A percentile compares a stretch with the other conserved stretches of the same genome.
Evolutionary conservation across 371 early-diverging fungal genomes (phyloP).

Genomic region (Sporodiniella umbellata): DNA sequence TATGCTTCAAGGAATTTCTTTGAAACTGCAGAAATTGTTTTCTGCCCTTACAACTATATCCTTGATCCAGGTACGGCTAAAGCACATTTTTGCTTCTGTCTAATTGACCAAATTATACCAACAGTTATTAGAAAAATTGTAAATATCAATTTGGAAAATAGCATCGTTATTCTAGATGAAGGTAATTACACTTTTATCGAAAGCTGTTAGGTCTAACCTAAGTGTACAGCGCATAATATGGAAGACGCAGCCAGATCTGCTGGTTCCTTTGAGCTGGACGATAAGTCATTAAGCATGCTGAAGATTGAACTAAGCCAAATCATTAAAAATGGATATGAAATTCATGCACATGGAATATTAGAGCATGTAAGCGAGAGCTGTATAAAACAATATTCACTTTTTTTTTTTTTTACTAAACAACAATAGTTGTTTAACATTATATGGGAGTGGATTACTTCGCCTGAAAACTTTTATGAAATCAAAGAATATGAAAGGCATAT

Average conservation of each 20-base stretch:
- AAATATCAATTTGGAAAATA: conserved; percentile 55
- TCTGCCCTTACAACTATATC: conserved; percentile 93
- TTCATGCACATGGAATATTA: conserved; percentile 21
- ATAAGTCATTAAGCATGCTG: conserved; percentile 31
- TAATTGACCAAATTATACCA: background rate
- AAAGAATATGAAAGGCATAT: conserved; percentile 41
- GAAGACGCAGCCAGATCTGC: conserved; percentile 56
- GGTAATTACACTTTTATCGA: conserved; percentile 36
- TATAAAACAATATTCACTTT: too few species aligned
- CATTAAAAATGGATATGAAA: conserved; percentile 10
- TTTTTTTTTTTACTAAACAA: background rate
- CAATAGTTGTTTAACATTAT: conserved; percentile 16
- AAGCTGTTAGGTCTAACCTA: background rate
- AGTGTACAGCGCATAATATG: conserved; percentile 45
- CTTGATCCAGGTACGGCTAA: conserved; percentile 71
- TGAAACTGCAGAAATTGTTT: conserved; percentile 72
- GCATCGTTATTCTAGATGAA: conserved; percentile 90
- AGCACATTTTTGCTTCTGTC: background rate
- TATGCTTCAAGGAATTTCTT: conserved; percentile 65
- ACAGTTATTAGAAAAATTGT: conserved; percentile 55
- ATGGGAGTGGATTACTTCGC: conserved; percentile 16
- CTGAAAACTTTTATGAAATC: conserved; percentile 16
- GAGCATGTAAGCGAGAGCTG: conserved; percentile 4
- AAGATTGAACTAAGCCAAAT: conserved; percentile 37
- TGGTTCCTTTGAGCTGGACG: conserved; percentile 51